phyloP scores from a whole-genome alignment of 2,329 filamentous ascomycete species.

The Penicillium sp. region DNA sequence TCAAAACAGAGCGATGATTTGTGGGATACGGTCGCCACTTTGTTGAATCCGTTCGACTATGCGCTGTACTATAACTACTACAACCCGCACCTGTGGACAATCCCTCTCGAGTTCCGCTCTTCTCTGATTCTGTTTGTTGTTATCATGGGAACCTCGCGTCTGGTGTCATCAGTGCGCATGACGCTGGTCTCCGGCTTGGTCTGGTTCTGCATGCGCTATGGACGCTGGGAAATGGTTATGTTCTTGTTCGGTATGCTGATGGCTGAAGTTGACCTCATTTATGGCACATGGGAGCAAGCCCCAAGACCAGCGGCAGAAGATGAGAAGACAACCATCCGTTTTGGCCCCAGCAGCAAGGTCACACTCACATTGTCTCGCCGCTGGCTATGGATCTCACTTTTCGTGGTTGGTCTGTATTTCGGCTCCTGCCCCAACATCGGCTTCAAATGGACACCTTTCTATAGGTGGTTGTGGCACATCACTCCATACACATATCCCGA shows the following conservation, averaged over 20 bases:
- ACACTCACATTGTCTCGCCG: slow-evolving; percentile 28
- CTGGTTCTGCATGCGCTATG: slow-evolving; percentile 45
- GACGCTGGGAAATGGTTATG: slow-evolving; percentile 46
- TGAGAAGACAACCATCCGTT: slow-evolving; percentile 23
- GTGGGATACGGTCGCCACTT: slow-evolving; percentile 34
- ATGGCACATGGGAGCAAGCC: slow-evolving; percentile 36
- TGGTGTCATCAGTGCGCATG: slow-evolving; percentile 36
- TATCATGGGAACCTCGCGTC: slow-evolving; percentile 42
- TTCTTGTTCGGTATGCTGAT: slow-evolving; percentile 47
- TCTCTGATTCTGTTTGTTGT: slow-evolving; percentile 47
- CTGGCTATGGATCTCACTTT: slow-evolving; percentile 39
- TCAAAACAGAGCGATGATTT: slow-evolving; percentile 40
- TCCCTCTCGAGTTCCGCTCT: slow-evolving; percentile 48
- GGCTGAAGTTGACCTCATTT: slow-evolving; percentile 46
- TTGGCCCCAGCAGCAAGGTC: slow-evolving; percentile 14
- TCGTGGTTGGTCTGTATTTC: slow-evolving; percentile 44
- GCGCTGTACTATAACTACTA: slow-evolving; percentile 45
- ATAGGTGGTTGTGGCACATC: slow-evolving; percentile 39
- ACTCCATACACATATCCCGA: slow-evolving; percentile 45
- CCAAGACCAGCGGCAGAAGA: neutral
- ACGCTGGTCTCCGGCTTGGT: slow-evolving; percentile 33
- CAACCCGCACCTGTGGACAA: slow-evolving; percentile 51
- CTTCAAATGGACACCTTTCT: slow-evolving; percentile 45
- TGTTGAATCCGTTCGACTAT: slow-evolving; percentile 44
- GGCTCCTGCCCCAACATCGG: slow-evolving; percentile 45